Percentiles rank a stretch among this genome's conserved stretches.
Conservation (phyloP, 371 early-diverging fungal species). For the Syncephalastrum sp. region DNA sequence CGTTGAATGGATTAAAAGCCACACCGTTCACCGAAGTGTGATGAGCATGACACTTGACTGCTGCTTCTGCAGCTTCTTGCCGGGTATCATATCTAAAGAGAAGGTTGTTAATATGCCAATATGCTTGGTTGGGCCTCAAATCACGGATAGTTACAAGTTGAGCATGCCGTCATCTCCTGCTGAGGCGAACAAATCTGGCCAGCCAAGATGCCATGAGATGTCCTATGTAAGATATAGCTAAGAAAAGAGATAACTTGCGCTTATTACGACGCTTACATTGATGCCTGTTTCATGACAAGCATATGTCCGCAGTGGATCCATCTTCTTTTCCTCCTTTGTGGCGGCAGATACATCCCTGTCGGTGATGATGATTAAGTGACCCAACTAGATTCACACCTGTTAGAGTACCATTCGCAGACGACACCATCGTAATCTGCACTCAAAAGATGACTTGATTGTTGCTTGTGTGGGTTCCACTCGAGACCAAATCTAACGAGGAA, state of each 20-base stretch:
- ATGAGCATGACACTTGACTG: slow-evolving; percentile 83
- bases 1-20: slow-evolving; percentile 90
- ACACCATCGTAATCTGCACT: slow-evolving; percentile 89
- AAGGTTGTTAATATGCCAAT: background rate
- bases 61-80: slow-evolving; percentile 44
- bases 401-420: slow-evolving; percentile 73
- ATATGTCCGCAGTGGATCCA: slow-evolving; percentile 76
- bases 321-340: slow-evolving; percentile 52
- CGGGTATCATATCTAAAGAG: slow-evolving; percentile 70
- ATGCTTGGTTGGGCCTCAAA: background rate
- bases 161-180: slow-evolving; percentile 89
- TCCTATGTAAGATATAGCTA: slow-evolving; percentile 54
- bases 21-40: slow-evolving; percentile 91
- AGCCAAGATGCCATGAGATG: slow-evolving; percentile 83
- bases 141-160: background rate
- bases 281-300: slow-evolving; percentile 88
- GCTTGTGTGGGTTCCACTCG: slow-evolving; percentile 66
- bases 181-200: slow-evolving; percentile 88
- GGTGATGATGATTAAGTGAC: background rate
- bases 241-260: slow-evolving; percentile 6
- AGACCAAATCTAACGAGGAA: slow-evolving; percentile 61
- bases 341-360: slow-evolving; percentile 37
- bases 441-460: slow-evolving; percentile 63
- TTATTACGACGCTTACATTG: slow-evolving; percentile 50
- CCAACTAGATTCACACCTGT: background rate